phyloP scores from a whole-genome alignment of 164 flowering plant genomes.

The grape (Vitis vinifera) region ASM3070453v1 NC_081810.1:3655001-3655500 shows the following conservation, averaged over 20 bases:
- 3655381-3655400: slow-evolving; percentile 33
- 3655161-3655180: too few species aligned
- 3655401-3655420: neutral
- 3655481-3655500: slow-evolving; percentile 29
- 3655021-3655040: too few species aligned
- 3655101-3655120: too few species aligned
- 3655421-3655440: neutral
- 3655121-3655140: too few species aligned
- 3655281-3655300: slow-evolving; percentile 34
- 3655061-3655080: too few species aligned
- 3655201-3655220: too few species aligned
- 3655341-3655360: slow-evolving; percentile 28
- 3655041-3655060: too few species aligned
- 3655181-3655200: too few species aligned
- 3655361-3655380: slow-evolving; percentile 12
- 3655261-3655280: slow-evolving; percentile 16
- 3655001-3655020: too few species aligned
- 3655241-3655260: neutral
- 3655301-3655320: slow-evolving; percentile 52
- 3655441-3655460: neutral
- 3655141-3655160: too few species aligned
- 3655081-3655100: too few species aligned
- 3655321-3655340: slow-evolving; percentile 45
- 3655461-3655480: too few species aligned
- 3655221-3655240: neutral